Evolutionary conservation across 2,329 filamentous ascomycete species (phyloP).

Genomic region (Cryphonectria japonica): DNA sequence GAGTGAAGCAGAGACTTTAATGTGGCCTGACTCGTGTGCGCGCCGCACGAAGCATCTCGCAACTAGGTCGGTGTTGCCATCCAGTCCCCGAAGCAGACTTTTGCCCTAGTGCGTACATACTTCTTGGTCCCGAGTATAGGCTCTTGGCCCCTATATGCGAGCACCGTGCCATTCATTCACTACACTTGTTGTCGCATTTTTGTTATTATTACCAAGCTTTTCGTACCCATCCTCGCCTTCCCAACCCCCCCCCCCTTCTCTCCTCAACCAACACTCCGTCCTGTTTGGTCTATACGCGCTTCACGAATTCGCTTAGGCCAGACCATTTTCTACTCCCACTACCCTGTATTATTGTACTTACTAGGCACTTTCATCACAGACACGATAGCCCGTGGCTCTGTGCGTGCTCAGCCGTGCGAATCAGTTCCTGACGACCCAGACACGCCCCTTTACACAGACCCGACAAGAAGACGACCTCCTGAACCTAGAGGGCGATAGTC

Average conservation of each 20-base stretch:
- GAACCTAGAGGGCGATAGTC: background rate
- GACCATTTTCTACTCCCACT: background rate
- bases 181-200: background rate
- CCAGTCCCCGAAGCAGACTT: background rate
- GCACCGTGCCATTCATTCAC: conserved; percentile 1
- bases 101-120: conserved; percentile 6
- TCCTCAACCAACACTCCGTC: background rate
- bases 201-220: background rate
- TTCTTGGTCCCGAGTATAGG: conserved; percentile 1
- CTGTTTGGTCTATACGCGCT: background rate
- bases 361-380: background rate
- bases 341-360: background rate
- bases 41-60: background rate
- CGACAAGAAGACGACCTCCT: background rate
- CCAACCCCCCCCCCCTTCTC: background rate
- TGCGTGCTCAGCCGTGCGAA: conserved; percentile 15
- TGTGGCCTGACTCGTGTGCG: conserved; percentile 3
- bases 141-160: background rate
- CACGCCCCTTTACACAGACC: background rate
- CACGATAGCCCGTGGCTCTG: conserved; percentile 7
- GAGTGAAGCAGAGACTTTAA: background rate
- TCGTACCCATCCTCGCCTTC: background rate
- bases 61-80: background rate
- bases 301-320: conserved; percentile 13
- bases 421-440: conserved; percentile 13